A percentile compares a stretch with the other conserved stretches of the same genome.
Evolutionary conservation across 169 alveolate genomes (phyloP).

Genomic region (Besnoitia besnoiti): DNA sequence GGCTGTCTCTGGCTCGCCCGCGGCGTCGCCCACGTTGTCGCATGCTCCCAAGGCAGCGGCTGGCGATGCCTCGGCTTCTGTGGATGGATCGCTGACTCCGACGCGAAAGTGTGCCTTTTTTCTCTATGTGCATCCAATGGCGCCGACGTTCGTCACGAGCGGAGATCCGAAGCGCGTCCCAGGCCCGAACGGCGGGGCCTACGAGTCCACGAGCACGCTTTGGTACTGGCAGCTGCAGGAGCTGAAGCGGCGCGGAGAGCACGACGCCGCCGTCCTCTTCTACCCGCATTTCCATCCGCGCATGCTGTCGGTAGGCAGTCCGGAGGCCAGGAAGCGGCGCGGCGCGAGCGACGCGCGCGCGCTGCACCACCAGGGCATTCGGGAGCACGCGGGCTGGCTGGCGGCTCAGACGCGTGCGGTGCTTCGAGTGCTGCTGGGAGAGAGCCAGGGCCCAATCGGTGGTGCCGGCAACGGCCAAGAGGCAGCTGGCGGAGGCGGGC

Average conservation of each 20-base stretch:
- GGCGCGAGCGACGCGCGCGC: neutral
- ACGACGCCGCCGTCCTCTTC: neutral
- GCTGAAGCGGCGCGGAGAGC: neutral
- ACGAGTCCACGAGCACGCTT: neutral
- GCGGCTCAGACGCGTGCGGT: neutral
- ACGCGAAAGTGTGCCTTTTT: neutral
- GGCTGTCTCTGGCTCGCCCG: neutral
- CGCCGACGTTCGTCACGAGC: neutral
- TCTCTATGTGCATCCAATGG: neutral
- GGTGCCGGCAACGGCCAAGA: neutral
- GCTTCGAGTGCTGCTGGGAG: neutral
- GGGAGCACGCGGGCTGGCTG: neutral
- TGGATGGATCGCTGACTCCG: too few relatives aligned
- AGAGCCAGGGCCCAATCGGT: neutral
- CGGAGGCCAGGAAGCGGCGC: neutral
- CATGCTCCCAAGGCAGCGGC: too few relatives aligned
- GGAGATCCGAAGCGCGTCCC: neutral
- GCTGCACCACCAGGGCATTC: neutral
- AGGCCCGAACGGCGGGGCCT: neutral
- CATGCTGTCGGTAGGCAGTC: neutral
- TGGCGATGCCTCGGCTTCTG: too few relatives aligned
- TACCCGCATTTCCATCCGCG: neutral
- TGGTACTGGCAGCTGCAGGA: slow-evolving; percentile 12
- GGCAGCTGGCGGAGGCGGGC: neutral
- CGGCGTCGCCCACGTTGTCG: too few relatives aligned